Evolutionary conservation across 805 yeast species (phyloP).

Genomic region (Tetrapisispora taiwanensis): DNA sequence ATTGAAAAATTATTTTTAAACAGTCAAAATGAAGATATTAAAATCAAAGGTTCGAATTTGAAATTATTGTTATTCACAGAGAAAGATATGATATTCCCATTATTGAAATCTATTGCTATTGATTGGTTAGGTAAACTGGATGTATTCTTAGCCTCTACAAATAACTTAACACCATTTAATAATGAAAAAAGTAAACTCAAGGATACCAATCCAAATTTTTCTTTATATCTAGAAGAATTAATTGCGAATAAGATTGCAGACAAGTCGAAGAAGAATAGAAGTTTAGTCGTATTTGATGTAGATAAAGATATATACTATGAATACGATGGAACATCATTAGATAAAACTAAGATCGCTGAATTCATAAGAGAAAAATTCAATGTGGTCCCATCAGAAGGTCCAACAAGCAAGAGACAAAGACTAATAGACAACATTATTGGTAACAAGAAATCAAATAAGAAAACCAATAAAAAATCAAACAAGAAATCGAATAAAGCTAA

Average conservation of each 20-base stretch:
- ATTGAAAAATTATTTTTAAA: conserved; percentile 11
- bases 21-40: not conserved
- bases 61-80: conserved; percentile 44
- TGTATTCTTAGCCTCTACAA: conserved; percentile 34
- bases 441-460: conserved; percentile 8
- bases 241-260: conserved; percentile 6
- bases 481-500: not conserved
- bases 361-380: conserved; percentile 13
- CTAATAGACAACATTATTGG: conserved; percentile 9
- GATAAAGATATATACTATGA: conserved; percentile 11
- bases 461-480: conserved; percentile 1
- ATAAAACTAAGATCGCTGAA: conserved; percentile 17
- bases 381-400: conserved; percentile 26
- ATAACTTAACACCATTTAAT: conserved; percentile 15
- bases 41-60: conserved; percentile 16
- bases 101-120: conserved; percentile 56
- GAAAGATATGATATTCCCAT: conserved; percentile 40
- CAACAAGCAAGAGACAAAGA: conserved; percentile 20
- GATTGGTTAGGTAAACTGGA: conserved; percentile 49
- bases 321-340: conserved; percentile 13
- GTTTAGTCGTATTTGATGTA: conserved; percentile 18
- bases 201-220: conserved; percentile 18
- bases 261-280: conserved; percentile 9
- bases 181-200: conserved; percentile 2
- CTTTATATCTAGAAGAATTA: conserved; percentile 9